Evolutionary conservation across 768 basidiomycete genomes (phyloP).

Genomic region (Xerocomus potaroensis): DNA sequence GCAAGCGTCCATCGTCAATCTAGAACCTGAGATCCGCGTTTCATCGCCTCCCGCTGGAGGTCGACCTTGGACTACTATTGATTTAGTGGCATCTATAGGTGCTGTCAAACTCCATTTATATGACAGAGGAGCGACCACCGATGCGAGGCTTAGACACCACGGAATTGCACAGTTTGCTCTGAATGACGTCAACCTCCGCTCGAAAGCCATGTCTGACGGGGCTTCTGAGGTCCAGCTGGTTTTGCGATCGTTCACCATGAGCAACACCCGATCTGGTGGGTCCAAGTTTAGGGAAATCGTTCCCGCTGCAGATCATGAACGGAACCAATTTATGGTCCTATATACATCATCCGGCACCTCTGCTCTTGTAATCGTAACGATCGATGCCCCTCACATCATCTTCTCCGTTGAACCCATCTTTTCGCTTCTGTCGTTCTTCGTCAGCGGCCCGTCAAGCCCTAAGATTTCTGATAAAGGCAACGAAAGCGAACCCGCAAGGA

Average conservation of each 20-base stretch:
- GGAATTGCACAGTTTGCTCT: constrained; percentile 86
- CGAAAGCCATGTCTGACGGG: constrained; percentile 79
- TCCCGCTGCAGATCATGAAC: constrained; percentile 80
- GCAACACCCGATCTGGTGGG: constrained; percentile 76
- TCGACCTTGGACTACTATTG: constrained; percentile 60
- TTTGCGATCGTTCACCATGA: constrained; percentile 88
- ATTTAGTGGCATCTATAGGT: constrained; percentile 67
- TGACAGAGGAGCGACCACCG: constrained; percentile 56
- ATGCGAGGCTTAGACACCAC: constrained; percentile 59
- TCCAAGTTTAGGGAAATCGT: constrained; percentile 94
- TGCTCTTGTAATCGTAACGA: constrained; percentile 74
- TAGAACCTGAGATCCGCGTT: constrained; percentile 55
- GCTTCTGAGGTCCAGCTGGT: constrained; percentile 85
- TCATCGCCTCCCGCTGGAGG: constrained; percentile 19
- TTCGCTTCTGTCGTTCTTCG: constrained; percentile 82
- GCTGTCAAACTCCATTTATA: constrained; percentile 84
- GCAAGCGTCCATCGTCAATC: constrained; percentile 12
- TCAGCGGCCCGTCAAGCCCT: constrained; percentile 43
- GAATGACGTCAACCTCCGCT: constrained; percentile 69
- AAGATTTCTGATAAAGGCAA: constrained; percentile 11
- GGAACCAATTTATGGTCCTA: constrained; percentile 91
- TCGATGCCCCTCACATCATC: constrained; percentile 91
- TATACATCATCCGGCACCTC: constrained; percentile 71
- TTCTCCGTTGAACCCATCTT: constrained; percentile 91
- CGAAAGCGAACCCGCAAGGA: constrained; percentile 12